Percentiles rank a stretch among this genome's conserved stretches.
These are phyloP conservation scores for Globisporangium sylvaticum DNA, from an alignment of 352 stramenopile genomes.

Conservation along the genomic window DNA sequence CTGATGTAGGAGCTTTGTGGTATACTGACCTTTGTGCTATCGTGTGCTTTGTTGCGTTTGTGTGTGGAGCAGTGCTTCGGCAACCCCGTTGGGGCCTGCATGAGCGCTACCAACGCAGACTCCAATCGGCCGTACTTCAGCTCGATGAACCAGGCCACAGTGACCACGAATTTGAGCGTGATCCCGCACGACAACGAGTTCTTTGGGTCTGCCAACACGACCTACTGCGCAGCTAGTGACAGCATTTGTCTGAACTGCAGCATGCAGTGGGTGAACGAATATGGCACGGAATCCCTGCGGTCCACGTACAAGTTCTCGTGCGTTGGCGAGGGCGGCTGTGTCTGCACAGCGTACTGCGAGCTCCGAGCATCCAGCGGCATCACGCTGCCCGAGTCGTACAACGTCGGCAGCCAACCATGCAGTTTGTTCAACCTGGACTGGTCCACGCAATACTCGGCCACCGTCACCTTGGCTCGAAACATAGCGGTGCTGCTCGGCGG, in stretches of 20 bases:
- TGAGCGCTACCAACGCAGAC: neutral
- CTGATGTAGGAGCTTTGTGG: no score
- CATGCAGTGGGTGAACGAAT: slow-evolving; percentile 15
- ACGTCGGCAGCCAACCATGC: neutral
- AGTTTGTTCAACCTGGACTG: neutral
- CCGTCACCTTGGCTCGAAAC: neutral
- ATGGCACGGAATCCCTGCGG: slow-evolving; percentile 7
- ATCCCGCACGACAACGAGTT: slow-evolving; percentile 29
- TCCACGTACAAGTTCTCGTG: slow-evolving; percentile 19
- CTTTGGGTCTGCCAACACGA: slow-evolving; percentile 27
- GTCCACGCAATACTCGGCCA: no score
- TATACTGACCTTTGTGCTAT: no score
- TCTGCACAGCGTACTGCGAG: slow-evolving; percentile 37
- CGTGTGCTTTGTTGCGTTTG: no score
- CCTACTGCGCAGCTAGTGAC: slow-evolving; percentile 33
- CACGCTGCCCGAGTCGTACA: neutral
- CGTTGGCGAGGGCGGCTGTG: slow-evolving; percentile 29
- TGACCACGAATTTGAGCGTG: slow-evolving; percentile 28
- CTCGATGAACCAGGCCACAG: neutral
- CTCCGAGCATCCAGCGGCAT: slow-evolving; percentile 10
- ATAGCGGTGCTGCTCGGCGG: neutral
- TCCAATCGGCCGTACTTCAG: neutral
- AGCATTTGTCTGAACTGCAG: slow-evolving; percentile 22
- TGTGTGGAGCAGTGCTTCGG: neutral
- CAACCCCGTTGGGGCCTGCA: neutral